Conservation (phyloP, 371 early-diverging fungal genomes). For the Zopfochytrium polystomum region DNA sequence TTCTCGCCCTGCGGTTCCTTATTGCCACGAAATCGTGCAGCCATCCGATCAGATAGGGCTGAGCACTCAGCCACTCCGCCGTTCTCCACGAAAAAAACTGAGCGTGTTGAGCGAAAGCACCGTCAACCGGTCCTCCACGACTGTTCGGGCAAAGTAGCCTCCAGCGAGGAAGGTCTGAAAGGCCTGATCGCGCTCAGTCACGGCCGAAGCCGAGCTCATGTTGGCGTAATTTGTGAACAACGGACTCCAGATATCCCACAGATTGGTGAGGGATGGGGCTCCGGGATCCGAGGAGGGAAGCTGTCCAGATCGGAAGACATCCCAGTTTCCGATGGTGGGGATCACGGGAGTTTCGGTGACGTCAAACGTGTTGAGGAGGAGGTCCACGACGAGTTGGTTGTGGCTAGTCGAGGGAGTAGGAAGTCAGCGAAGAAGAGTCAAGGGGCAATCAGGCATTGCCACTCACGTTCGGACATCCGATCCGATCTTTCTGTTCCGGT, state of each 20-base stretch:
- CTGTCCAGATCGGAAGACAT: slow-evolving; percentile 29
- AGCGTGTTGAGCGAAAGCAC: slow-evolving; percentile 37
- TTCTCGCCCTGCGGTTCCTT: slow-evolving; percentile 8
- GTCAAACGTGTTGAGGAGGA: slow-evolving; percentile 21
- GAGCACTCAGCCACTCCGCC: slow-evolving; percentile 26
- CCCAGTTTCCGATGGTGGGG: slow-evolving; percentile 50
- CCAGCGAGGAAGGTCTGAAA: slow-evolving; percentile 21
- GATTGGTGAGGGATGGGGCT: slow-evolving; percentile 14
- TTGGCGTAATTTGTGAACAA: too few relatives aligned
- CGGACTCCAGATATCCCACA: slow-evolving; percentile 31
- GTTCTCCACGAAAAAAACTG: slow-evolving; percentile 29
- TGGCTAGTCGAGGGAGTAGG: slow-evolving; percentile 6
- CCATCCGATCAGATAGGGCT: background rate
- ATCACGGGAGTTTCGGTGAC: slow-evolving; percentile 23
- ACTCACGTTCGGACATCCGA: slow-evolving; percentile 19
- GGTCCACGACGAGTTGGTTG: slow-evolving; percentile 21
- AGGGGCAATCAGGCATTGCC: background rate
- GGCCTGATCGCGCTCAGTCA: slow-evolving; percentile 12
- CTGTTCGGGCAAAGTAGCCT: slow-evolving; percentile 30
- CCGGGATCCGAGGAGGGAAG: slow-evolving; percentile 16
- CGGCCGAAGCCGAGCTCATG: slow-evolving; percentile 2
- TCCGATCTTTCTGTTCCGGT: slow-evolving; percentile 11
- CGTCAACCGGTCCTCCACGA: slow-evolving; percentile 12
- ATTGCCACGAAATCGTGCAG: background rate
- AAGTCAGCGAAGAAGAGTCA: background rate